Conservation (phyloP, 495 filamentous ascomycete species). For the Astrothelium macrocarpum region DNA sequence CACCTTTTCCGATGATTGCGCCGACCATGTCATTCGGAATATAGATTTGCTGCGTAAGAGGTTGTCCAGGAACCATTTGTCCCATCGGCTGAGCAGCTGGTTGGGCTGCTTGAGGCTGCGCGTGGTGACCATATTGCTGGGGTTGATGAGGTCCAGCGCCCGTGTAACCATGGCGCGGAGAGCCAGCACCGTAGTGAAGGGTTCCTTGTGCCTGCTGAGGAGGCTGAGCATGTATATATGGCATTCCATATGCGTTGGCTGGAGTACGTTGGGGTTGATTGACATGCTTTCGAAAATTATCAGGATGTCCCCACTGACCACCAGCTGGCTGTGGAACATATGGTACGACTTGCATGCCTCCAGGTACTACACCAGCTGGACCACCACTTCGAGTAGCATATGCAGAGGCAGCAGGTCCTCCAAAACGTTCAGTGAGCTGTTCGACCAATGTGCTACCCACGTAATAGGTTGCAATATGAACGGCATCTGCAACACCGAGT, state of each 20-base stretch:
- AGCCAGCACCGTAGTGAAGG: slow-evolving; percentile 64
- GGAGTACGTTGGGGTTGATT: slow-evolving; percentile 53
- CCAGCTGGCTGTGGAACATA: slow-evolving; percentile 88
- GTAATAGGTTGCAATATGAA: slow-evolving; percentile 98
- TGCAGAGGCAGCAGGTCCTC: slow-evolving; percentile 88
- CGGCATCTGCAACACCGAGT: slow-evolving; percentile 51
- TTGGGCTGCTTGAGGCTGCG: slow-evolving; percentile 38
- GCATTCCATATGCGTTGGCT: slow-evolving; percentile 32
- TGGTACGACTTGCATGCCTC: slow-evolving; percentile 94
- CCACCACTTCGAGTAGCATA: slow-evolving; percentile 94
- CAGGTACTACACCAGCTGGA: slow-evolving; percentile 82
- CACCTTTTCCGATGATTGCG: slow-evolving; percentile 97
- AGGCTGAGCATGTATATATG: slow-evolving; percentile 59
- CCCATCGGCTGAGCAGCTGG: slow-evolving; percentile 59
- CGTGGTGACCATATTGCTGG: slow-evolving; percentile 50
- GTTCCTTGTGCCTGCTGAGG: slow-evolving; percentile 54
- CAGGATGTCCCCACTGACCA: slow-evolving; percentile 84
- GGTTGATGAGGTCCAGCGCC: slow-evolving; percentile 74
- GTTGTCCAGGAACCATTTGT: slow-evolving; percentile 69
- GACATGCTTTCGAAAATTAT: slow-evolving; percentile 66
- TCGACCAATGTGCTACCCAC: slow-evolving; percentile 92
- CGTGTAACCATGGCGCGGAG: slow-evolving; percentile 56
- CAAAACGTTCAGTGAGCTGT: slow-evolving; percentile 91
- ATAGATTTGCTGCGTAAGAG: slow-evolving; percentile 94
- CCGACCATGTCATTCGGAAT: slow-evolving; percentile 99